Evolutionary conservation across 768 basidiomycete genomes (phyloP), one percentile per base, ranked within the genome.

Genomic region (Leccinum subgranulosum): DNA sequence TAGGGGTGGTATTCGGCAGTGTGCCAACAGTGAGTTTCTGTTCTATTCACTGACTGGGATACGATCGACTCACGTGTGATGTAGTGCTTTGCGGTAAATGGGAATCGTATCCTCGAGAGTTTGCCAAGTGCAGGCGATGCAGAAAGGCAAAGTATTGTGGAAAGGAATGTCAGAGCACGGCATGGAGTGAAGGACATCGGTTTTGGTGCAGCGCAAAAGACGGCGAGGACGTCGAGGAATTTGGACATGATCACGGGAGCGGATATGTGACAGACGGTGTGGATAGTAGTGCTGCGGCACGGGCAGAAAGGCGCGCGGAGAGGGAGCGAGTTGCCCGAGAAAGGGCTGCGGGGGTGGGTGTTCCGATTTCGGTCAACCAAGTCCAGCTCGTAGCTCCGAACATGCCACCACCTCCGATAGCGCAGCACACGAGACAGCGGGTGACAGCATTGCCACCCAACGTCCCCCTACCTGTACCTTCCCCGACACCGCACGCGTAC

Each of bases 81-180:
- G 14, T 17, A 90, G 89, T 98, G 95, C 81, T 90, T 49, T 98
- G 97, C 65, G 97, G 96, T 0, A 84, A 84, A 63, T 98, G 95
- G 97, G 97, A 99, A 73, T 77, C 80, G 11, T 91, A 84, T 64
- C 92, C 96, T 2, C 82, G 96, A 27, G 93, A 98, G 72, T 99
- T 99, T 73, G 95, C 95, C 9, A 98, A 99, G 69, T 98, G 97
- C 68, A 73, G 97, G 51, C 78, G 96, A 63, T 99, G 97, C 74
- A 76, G 96, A 64, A 97, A 98, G 74, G 97, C 96, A 10, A 99
- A 99, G 73, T 99, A 98, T 71, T 98, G 97, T 66, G 93, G 93
- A 25, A 98, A 98, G 73, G 91, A 94, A 64, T 98, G 95, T 68
- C 95, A 97, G 77, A 93, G 90, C 63, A 90, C 87, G 17, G 96